Evolutionary conservation across 2,329 filamentous ascomycete genomes (phyloP).

Genomic region (Aureobasidium sp.): DNA sequence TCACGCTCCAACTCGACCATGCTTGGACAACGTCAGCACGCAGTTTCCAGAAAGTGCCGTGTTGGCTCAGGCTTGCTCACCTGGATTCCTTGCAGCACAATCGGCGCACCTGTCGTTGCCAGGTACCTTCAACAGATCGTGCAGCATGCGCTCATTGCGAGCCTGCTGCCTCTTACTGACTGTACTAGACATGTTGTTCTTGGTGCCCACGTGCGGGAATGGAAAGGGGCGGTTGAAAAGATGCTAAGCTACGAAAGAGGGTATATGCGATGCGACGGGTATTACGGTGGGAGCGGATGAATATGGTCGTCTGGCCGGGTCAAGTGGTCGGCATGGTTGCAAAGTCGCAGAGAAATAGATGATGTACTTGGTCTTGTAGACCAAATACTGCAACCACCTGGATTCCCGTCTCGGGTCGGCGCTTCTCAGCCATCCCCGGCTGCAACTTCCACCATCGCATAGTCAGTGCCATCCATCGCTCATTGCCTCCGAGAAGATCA

Average conservation of each 20-base stretch:
- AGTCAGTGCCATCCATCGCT: background rate
- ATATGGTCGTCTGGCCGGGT: background rate
- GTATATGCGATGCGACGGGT: background rate
- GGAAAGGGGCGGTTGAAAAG: background rate
- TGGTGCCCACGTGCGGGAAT: background rate
- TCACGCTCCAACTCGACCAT: constrained; percentile 95
- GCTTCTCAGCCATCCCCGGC: background rate
- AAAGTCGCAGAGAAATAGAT: background rate
- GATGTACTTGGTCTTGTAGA: background rate
- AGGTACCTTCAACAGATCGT: constrained; percentile 79
- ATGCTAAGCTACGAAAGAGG: background rate
- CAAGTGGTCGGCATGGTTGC: constrained; percentile 4
- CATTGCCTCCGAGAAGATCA: background rate
- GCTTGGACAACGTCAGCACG: constrained; percentile 43
- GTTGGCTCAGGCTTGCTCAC: constrained; percentile 41
- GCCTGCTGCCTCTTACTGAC: constrained; percentile 95
- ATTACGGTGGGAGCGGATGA: background rate
- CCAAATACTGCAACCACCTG: background rate
- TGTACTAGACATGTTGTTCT: constrained; percentile 54
- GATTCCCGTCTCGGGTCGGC: background rate
- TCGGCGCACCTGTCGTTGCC: constrained; percentile 94
- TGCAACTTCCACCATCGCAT: background rate
- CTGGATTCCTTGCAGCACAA: constrained; percentile 84
- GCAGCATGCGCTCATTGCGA: constrained; percentile 86
- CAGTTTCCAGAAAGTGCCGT: background rate